phyloP scores from a whole-genome alignment of 768 basidiomycete species.

The Phlebiopsis flavidoalba region DNA sequence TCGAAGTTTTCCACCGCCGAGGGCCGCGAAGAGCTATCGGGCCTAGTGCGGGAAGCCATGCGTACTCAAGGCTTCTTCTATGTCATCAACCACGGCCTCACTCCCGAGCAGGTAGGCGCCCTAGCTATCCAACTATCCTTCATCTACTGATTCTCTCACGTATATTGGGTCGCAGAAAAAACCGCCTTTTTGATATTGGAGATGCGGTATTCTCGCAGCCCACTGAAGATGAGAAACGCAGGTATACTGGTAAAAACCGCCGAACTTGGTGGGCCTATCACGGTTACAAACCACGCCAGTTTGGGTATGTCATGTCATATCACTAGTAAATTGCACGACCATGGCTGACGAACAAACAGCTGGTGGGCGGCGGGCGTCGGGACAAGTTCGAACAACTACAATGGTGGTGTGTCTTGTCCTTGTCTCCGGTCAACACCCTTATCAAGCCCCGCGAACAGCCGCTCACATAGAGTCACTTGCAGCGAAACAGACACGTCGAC shows the following conservation, averaged over 20 bases:
- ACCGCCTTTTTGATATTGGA: conserved; percentile 33
- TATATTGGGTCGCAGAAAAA: conserved; percentile 16
- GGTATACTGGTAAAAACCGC: conserved; percentile 28
- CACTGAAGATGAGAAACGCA: conserved; percentile 27
- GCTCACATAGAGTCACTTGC: no score
- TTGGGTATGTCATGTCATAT: conserved; percentile 34
- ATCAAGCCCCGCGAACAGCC: no score
- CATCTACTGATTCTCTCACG: not conserved
- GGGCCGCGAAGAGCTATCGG: conserved; percentile 23
- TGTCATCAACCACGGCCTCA: conserved; percentile 27
- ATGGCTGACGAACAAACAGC: conserved; percentile 29
- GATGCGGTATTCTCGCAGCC: conserved; percentile 30
- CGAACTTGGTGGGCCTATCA: conserved; percentile 41
- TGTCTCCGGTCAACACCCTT: no score
- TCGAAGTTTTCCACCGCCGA: conserved; percentile 21
- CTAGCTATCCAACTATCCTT: not conserved
- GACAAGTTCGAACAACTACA: conserved; percentile 65
- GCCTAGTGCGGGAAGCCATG: conserved; percentile 23
- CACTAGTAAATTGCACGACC: not conserved
- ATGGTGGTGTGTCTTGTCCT: conserved; percentile 42
- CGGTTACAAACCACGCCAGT: conserved; percentile 52
- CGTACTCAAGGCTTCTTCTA: conserved; percentile 27
- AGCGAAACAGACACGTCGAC: conserved; percentile 49
- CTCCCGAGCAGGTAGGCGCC: conserved; percentile 18
- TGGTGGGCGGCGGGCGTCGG: conserved; percentile 54